A percentile compares a stretch with the other conserved stretches of the same genome.
These are phyloP conservation scores for Monosporascus sp. DNA, from an alignment of 2,329 filamentous ascomycete species.

Conservation along the genomic window DNA sequence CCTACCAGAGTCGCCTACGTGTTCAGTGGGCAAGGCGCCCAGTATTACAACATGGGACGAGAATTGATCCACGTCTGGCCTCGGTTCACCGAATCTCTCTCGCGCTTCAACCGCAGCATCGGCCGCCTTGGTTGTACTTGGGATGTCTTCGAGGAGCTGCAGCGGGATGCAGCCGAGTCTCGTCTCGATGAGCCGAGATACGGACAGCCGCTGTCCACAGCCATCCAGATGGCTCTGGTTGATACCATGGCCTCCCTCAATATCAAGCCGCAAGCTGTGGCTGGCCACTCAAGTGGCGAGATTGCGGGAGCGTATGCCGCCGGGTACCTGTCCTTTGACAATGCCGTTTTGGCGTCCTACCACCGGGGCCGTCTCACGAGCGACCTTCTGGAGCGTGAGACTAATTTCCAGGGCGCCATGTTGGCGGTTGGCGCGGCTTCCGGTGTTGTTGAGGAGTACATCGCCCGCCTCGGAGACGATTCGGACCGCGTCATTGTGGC, in stretches of 20 bases:
- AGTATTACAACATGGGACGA: slow-evolving; percentile 33
- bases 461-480: slow-evolving; percentile 4
- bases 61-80: no score
- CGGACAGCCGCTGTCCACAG: slow-evolving; percentile 25
- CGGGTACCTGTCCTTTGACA: slow-evolving; percentile 16
- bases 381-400: not conserved
- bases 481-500: slow-evolving; percentile 10
- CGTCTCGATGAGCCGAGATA: slow-evolving; percentile 29
- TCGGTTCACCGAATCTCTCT: slow-evolving; percentile 21
- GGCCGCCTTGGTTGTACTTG: slow-evolving; percentile 16
- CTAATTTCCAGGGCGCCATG: slow-evolving; percentile 12
- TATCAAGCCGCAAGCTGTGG: slow-evolving; percentile 18
- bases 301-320: slow-evolving; percentile 28
- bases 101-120: slow-evolving; percentile 22
- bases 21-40: slow-evolving; percentile 32
- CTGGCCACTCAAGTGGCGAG: slow-evolving; percentile 32
- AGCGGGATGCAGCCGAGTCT: slow-evolving; percentile 17
- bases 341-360: slow-evolving; percentile 11
- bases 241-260: slow-evolving; percentile 22
- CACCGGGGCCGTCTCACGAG: slow-evolving; percentile 14
- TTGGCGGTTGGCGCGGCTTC: slow-evolving; percentile 13
- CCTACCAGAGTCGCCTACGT: slow-evolving; percentile 19
- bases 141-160: slow-evolving; percentile 29
- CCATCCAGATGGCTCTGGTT: slow-evolving; percentile 25
- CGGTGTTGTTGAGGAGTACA: slow-evolving; percentile 6